Evolutionary conservation across 257 asterid genomes (phyloP), one percentile per base, ranked within the genome.

Genomic region (Henckelia pumila): DNA sequence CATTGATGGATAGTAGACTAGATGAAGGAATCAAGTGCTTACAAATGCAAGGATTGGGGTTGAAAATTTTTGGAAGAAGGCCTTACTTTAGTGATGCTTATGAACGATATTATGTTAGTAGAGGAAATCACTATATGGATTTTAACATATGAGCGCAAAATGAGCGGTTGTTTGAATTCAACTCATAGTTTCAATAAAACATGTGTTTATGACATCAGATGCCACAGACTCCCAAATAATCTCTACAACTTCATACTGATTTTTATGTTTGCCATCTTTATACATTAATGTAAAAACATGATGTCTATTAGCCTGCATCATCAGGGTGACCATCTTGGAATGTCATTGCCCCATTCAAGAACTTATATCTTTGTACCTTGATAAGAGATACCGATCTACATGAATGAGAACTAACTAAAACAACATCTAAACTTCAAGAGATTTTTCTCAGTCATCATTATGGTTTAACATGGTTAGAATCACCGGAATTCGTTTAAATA

Each of bases 1-100:
- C 14, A 17, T 63, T 70, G 64, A 30, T 56, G 56, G 53, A 25
- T 16, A 66, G 64, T 61, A n/a, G 69, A 63, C 25, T 61, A 64
- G 64, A 20, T 49, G 59, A 63, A 56, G 33, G 13, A 33, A 60
- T 50, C 37, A n/a, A 22, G 20, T 47, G 58, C 32, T 35, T n/a
- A 17, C 56, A 32, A 25, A 44, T 26, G 40, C 35, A 33, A 2
- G 23, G 19, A 25, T 24, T 30, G 16, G 29, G 23, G 47, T 64
- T 29, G 17, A 52, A 29, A 30, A 57, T 33, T 29, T 56, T 56
- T 56, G 25, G 56, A 40, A 62, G 11, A 35, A 19, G 44, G 14
- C 56, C 25, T 8, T n/a, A n/a, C 32, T 5, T 22, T 3, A 29
- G 7, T 29, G 22, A 26, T 59, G 35, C 60, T 50, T 50, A 65